Conservation (phyloP, 2,329 filamentous ascomycete species). For the Alternaria atra region DNA sequence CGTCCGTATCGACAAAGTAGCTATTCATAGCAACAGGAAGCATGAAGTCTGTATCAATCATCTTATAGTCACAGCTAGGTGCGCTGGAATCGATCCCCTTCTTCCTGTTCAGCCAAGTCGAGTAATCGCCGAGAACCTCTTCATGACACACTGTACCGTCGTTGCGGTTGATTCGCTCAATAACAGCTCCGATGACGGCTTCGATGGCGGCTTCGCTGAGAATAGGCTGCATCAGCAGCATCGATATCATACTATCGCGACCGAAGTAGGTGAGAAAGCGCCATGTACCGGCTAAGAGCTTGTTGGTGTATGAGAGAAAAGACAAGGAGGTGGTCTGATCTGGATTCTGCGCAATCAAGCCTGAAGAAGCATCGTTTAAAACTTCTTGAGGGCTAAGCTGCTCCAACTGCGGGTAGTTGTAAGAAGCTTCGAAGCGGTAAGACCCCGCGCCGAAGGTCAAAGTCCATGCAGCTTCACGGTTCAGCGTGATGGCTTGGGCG, state of each 20-base stretch:
- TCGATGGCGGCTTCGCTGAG: slow-evolving; percentile 67
- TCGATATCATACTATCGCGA: slow-evolving; percentile 70
- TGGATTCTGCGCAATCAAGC: slow-evolving; percentile 57
- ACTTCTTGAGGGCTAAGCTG: slow-evolving; percentile 62
- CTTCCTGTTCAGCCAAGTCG: slow-evolving; percentile 66
- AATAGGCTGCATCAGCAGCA: slow-evolving; percentile 66
- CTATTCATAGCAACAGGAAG: slow-evolving; percentile 66
- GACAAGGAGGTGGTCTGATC: slow-evolving; percentile 64
- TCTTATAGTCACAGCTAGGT: slow-evolving; percentile 66
- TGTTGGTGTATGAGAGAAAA: slow-evolving; percentile 70
- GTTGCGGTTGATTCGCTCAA: slow-evolving; percentile 68
- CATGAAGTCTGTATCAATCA: slow-evolving; percentile 71
- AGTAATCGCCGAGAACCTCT: slow-evolving; percentile 72
- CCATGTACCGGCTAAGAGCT: slow-evolving; percentile 71
- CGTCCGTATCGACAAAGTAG: slow-evolving; percentile 63
- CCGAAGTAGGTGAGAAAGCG: slow-evolving; percentile 74
- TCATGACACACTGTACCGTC: slow-evolving; percentile 72
- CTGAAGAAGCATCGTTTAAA: slow-evolving; percentile 58
- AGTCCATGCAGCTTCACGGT: slow-evolving; percentile 47
- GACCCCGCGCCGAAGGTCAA: slow-evolving; percentile 62
- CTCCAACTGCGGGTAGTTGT: slow-evolving; percentile 69
- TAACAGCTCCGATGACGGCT: slow-evolving; percentile 67
- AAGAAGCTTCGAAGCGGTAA: slow-evolving; percentile 67
- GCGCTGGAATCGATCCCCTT: slow-evolving; percentile 62
- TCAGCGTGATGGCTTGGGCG: slow-evolving; percentile 26